phyloP scores from a whole-genome alignment of 208 protist genomes.

The Trypanosoma scelopori region DNA sequence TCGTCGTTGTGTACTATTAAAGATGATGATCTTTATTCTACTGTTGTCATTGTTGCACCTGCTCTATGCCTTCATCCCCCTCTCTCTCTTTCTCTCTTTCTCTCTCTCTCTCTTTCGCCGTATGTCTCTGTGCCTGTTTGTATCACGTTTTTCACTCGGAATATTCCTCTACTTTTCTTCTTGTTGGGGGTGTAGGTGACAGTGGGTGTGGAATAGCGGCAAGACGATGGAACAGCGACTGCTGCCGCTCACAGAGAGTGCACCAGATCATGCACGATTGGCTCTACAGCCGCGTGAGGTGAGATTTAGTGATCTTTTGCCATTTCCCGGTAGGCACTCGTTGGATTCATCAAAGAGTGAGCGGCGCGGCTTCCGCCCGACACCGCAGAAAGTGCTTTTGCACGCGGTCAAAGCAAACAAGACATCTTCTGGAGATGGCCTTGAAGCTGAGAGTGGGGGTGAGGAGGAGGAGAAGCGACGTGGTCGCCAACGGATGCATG shows the following conservation, averaged over 20 bases:
- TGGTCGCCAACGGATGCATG: conserved; percentile 4
- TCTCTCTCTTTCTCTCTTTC: background rate
- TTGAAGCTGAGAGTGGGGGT: conserved; percentile 27
- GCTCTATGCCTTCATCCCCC: conserved; percentile 14
- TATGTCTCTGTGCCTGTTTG: too few relatives aligned
- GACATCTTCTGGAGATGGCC: background rate
- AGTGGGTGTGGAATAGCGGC: background rate
- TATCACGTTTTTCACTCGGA: conserved; percentile 6
- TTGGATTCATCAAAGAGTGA: conserved; percentile 17
- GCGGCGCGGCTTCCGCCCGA: conserved; percentile 26
- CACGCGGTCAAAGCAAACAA: conserved; percentile 2
- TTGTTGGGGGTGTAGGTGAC: background rate
- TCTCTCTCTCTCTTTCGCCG: background rate
- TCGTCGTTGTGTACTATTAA: conserved; percentile 2
- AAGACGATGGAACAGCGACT: conserved; percentile 20
- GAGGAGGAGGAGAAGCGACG: conserved; percentile 29
- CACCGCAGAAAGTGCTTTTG: conserved; percentile 12
- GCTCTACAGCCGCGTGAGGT: conserved; percentile 59
- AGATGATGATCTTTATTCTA: background rate
- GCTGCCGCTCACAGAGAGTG: background rate
- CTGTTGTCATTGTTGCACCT: conserved; percentile 9
- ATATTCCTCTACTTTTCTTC: conserved; percentile 1
- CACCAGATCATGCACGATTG: conserved; percentile 17
- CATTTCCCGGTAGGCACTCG: background rate
- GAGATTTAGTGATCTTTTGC: conserved; percentile 39